These are phyloP conservation scores for Colletotrichum aenigma DNA, from an alignment of 2,329 filamentous ascomycete species.

Conservation along the genomic window DNA sequence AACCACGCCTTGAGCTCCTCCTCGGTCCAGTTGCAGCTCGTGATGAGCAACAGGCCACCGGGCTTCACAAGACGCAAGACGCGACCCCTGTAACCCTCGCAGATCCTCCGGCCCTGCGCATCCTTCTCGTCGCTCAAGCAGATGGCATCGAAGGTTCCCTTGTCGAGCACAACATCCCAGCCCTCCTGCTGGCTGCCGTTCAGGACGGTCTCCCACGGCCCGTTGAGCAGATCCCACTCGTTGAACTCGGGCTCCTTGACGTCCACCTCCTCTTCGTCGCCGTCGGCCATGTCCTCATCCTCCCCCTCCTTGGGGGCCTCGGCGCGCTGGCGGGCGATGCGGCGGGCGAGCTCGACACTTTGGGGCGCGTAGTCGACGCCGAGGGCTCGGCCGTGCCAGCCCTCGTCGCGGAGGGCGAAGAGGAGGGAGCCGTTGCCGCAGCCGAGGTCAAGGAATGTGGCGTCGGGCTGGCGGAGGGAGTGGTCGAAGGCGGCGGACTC, in stretches of 20 bases:
- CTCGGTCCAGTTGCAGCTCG: conserved; percentile 98
- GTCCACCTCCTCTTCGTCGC: conserved; percentile 6
- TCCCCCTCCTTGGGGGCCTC: neutral
- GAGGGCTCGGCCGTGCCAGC: conserved; percentile 73
- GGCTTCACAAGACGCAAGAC: conserved; percentile 71
- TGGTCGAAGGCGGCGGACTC: conserved; percentile 24
- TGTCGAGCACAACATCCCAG: conserved; percentile 95
- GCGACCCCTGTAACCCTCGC: conserved; percentile 75
- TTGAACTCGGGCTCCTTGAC: conserved; percentile 43
- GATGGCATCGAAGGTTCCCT: conserved; percentile 97
- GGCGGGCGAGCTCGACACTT: conserved; percentile 75
- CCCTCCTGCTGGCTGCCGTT: conserved; percentile 44
- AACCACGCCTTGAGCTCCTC: conserved; percentile 85
- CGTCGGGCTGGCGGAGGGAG: conserved; percentile 19
- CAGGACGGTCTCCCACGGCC: conserved; percentile 38
- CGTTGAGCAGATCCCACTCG: conserved; percentile 68
- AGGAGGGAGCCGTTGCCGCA: conserved; percentile 94
- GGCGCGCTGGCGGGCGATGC: conserved; percentile 51
- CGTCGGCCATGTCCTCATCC: conserved; percentile 25
- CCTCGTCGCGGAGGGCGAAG: conserved; percentile 72
- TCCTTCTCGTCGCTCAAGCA: conserved; percentile 68
- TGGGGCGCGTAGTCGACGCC: conserved; percentile 86
- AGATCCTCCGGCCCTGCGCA: conserved; percentile 62
- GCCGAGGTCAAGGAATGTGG: conserved; percentile 82
- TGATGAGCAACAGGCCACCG: conserved; percentile 80